Evolutionary conservation across 805 yeast species (phyloP), one percentile per base, ranked within the genome.

Genomic region (Maudiozyma serrabonitensis): DNA sequence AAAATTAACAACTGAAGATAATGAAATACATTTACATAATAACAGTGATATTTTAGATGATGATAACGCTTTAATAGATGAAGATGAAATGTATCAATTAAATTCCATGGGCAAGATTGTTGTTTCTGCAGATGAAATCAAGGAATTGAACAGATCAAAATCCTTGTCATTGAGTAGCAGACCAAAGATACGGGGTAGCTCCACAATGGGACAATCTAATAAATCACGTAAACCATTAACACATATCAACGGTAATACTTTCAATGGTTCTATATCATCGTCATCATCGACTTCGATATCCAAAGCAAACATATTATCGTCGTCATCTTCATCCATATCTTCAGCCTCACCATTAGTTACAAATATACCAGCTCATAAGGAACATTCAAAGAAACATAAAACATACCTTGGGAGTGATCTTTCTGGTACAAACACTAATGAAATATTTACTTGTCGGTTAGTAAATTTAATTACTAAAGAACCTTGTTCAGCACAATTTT

Each of bases 401-500:
- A 40, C 40, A 19, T 35, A 40, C 19, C 6, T 28, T 39, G 45
- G 31, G 11, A 23, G 38, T 41, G 34, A 32, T 23, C 9, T 35
- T 6, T 26, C 26, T 28, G 16, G 16, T 8, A 21, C 35, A 15
- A 19, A 44, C 31, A 32, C 38, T 8, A 43, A 35, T 40, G 57
- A 54, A 47, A 49, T 52, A 4, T 53, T 19, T 35, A 50, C 55
- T 9, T 54, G 57, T 43, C 38, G 56, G 35, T 52, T 61, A 16
- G 52, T 56, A 15, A 63, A 61, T 50, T 51, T 58, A 13, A 52
- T 57, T 8, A 62, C 66, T 2, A 60, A 54, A 18, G 60, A 61
- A 26, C 64, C 66, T 7, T 66, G 70, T 42, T 50, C 54, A 16
- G 67, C 67, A 18, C 62, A 81, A 60, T 91, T 91, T 62, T 88